Conservation (phyloP, 2,329 filamentous ascomycete species). For the Aspergillus texensis region DNA sequence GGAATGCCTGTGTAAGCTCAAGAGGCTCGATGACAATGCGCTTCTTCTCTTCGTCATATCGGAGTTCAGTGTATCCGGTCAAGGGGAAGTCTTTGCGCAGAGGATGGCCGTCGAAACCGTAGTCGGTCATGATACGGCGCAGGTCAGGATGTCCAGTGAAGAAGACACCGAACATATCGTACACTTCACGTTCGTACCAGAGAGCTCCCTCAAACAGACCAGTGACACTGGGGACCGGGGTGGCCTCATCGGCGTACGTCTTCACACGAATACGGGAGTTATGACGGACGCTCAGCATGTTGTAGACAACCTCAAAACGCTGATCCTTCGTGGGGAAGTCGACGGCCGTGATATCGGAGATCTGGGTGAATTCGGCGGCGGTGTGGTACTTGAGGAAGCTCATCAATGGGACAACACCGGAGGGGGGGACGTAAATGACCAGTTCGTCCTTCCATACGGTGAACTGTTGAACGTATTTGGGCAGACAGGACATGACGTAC, state of each 20-base stretch:
- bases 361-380: conserved; percentile 91
- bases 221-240: conserved; percentile 86
- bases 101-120: conserved; percentile 97
- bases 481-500: conserved; percentile 94
- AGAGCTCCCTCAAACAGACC: conserved; percentile 90
- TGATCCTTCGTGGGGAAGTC: conserved; percentile 95
- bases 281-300: conserved; percentile 91
- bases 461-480: conserved; percentile 99
- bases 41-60: conserved; percentile 99
- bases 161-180: conserved; percentile 97
- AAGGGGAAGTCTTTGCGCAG: conserved; percentile 97
- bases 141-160: conserved; percentile 94
- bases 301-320: conserved; percentile 98
- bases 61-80: conserved; percentile 96
- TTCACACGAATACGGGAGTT: conserved; percentile 97
- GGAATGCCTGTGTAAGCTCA: conserved; percentile 96
- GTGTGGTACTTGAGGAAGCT: conserved; percentile 97
- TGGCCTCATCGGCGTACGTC: conserved; percentile 96
- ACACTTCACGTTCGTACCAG: conserved; percentile 98
- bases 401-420: conserved; percentile 88
- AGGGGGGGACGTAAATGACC: conserved; percentile 86
- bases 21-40: conserved; percentile 96
- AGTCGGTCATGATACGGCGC: conserved; percentile 98
- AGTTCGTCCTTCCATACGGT: conserved; percentile 99
- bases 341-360: conserved; percentile 89